Base-by-base conservation (phyloP, 139 green algal species). In the Pseudopediastrum boryanum region DNA sequence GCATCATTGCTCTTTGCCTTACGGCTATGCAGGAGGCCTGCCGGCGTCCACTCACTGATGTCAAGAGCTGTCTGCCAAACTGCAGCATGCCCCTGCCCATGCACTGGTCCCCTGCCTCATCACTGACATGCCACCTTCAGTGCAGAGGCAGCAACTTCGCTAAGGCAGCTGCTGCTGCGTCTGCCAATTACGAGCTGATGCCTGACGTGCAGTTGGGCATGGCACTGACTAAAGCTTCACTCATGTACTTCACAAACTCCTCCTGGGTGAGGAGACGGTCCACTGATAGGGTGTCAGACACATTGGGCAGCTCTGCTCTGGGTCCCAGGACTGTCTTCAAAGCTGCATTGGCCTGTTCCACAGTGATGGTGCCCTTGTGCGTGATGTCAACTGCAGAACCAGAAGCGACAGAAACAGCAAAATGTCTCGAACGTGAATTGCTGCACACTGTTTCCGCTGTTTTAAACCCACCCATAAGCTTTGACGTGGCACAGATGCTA, bases 351-450 rank as follows among this genome's bases (percentile, higher is more conserved):
- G 71, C 71, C n/a, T 78, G 71, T 41, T 62, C 29, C 41, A 62
- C 36, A 59, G 52, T 70, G 12, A 78, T 56, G 21, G 33, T 41
- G 1, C 38, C 54, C 10, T 29, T 39, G 12, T 70, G 64, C 4
- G 56, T 78, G 0, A 78, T 41, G 41, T 78, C 71, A 70, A 78
- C n/a, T n/a, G n/a, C n/a, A n/a, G n/a, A n/a, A n/a, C n/a, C n/a
- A n/a, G n/a, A n/a, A n/a, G n/a, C n/a, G n/a, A n/a, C n/a, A n/a
- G n/a, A n/a, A n/a, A n/a, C n/a, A n/a, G n/a, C n/a, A n/a, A n/a
- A n/a, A n/a, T n/a, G n/a, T n/a, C n/a, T n/a, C n/a, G n/a, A n/a
- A n/a, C n/a, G n/a, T n/a, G n/a, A n/a, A n/a, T n/a, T n/a, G n/a
- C n/a, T n/a, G n/a, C n/a, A n/a, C n/a, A n/a, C n/a, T n/a, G n/a